Evolutionary conservation across 345 rosid genomes (phyloP), one percentile per base, ranked within the genome.

Genomic region (Garcia nutans): DNA sequence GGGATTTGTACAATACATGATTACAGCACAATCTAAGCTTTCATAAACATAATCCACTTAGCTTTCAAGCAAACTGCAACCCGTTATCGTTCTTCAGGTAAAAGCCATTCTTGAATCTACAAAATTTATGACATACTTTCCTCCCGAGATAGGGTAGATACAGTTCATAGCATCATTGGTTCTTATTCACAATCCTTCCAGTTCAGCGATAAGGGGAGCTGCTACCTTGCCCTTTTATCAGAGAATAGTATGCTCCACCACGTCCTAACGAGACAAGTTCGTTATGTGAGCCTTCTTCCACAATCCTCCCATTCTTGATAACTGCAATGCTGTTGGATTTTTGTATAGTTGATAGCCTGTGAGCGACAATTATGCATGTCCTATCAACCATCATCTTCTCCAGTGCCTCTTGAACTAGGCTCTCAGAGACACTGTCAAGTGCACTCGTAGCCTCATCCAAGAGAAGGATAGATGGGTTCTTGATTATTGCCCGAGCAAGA

Each of bases 361-460:
- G 92, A 45, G 90, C 94, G 9, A 90, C 79, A 6, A 83, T 85
- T 16, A 87, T 74, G 41, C 92, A 86, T 42, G 92, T 84, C 76
- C 89, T 78, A 3, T 76, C 80, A 8, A 76, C 88, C 94, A 87
- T 84, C 90, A 90, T 87, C 81, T 87, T 90, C 84, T 87, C 94
- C 2, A 88, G 89, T 60, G 92, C 87, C 74, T 81, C 89, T 79
- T 90, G 90, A 65, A 87, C 88, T 56, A 86, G 67, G 75, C 80
- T 86, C 55, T 88, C 92, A 8, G 92, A 90, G 6, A 86, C 77
- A 54, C 88, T 90, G 68, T 90, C 92, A 11, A 88, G 87, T 17
- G 94, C 94, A 67, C 97, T 91, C 0, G 96, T 91, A 0, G 96
- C 94, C 75, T 93, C 96, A 37, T 93, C 96, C 24, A 91, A 78